Evolutionary conservation across 306 rosid species (phyloP).

Genomic region (Cicer yamashitae): DNA sequence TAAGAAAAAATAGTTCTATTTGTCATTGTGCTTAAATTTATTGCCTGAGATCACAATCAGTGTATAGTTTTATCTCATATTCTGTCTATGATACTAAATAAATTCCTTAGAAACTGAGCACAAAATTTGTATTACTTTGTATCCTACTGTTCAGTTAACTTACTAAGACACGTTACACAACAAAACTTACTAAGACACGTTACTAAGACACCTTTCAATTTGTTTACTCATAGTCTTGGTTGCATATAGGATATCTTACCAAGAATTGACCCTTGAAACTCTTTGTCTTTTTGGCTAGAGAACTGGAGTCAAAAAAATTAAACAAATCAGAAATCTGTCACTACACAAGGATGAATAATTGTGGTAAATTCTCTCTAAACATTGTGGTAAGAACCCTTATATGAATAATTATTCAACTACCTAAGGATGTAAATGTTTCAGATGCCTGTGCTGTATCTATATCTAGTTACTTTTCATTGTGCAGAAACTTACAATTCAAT

Average conservation of each 20-base stretch:
- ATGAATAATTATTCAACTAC: too few relatives aligned
- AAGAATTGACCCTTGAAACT: slow-evolving; percentile 44
- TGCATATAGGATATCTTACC: slow-evolving; percentile 46
- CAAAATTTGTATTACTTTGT: background rate
- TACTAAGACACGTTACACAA: too few relatives aligned
- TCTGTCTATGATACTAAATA: slow-evolving; percentile 8
- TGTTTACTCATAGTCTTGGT: too few relatives aligned
- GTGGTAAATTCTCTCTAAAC: too few relatives aligned
- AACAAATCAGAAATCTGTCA: slow-evolving; percentile 41
- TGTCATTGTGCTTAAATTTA: slow-evolving; percentile 3
- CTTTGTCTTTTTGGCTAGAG: slow-evolving; percentile 53
- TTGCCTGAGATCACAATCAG: background rate
- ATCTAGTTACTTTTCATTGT: background rate
- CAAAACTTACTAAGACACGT: too few relatives aligned
- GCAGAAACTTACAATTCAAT: background rate
- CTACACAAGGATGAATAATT: too few relatives aligned
- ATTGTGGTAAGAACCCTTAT: too few relatives aligned
- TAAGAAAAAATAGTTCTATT: slow-evolving; percentile 7
- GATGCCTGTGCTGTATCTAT: too few relatives aligned
- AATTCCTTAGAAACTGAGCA: slow-evolving; percentile 24
- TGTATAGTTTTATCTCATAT: background rate
- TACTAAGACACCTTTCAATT: too few relatives aligned
- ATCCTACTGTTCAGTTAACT: too few relatives aligned
- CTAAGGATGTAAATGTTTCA: too few relatives aligned
- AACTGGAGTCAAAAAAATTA: slow-evolving; percentile 32